phyloP scores from a whole-genome alignment of 23 red algal species.

The Gracilaria domingensis region DNA sequence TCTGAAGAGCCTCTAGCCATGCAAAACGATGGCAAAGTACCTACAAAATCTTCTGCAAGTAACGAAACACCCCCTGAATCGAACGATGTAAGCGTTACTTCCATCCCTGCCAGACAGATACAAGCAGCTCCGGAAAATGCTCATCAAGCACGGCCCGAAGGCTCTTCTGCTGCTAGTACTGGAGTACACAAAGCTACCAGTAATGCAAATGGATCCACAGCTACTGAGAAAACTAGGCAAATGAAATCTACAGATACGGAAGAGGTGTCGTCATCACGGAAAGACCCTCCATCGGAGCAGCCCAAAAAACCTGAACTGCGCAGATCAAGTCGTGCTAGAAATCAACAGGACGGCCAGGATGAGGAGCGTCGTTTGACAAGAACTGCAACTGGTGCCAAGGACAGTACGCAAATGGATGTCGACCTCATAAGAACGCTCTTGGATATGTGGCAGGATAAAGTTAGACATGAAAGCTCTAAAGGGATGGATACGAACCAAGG shows the following conservation, averaged over 20 bases:
- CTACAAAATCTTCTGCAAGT: neutral
- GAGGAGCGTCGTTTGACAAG: conserved; percentile 44
- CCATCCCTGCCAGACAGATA: neutral
- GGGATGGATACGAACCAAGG: too few relatives aligned
- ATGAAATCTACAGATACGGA: neutral
- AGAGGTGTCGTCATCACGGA: neutral
- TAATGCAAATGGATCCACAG: neutral
- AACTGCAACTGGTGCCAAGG: conserved; percentile 26
- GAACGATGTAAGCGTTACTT: neutral
- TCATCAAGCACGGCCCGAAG: too few relatives aligned
- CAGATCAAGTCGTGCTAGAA: conserved; percentile 2
- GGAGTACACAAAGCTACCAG: neutral
- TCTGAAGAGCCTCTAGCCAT: neutral
- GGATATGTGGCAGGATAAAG: conserved; percentile 9
- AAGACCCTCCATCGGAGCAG: neutral
- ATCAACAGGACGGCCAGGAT: conserved; percentile 10
- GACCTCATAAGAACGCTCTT: conserved; percentile 53
- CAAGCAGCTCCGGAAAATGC: neutral
- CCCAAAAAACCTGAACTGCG: conserved; percentile 31
- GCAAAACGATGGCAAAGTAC: neutral
- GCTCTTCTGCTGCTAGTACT: neutral
- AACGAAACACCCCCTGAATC: neutral
- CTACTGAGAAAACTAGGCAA: neutral
- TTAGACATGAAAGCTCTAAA: neutral
- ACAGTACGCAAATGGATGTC: conserved; percentile 43